Base-by-base conservation (phyloP, 2,329 filamentous ascomycete genomes). In the Exophiala dermatitidis region DNA sequence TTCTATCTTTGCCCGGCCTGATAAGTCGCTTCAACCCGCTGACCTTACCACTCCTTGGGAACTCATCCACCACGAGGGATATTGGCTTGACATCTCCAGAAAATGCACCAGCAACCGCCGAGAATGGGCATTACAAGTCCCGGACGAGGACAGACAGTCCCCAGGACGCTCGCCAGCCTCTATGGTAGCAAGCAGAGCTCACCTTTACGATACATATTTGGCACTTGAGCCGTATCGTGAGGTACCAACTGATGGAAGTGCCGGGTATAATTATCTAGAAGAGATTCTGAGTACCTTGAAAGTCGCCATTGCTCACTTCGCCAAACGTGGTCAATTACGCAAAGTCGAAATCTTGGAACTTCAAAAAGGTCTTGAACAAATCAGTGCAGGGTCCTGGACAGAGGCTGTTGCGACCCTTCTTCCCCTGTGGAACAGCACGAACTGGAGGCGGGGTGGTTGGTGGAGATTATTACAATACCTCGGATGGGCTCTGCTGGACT, bases 391-490 rank as follows among this genome's bases (percentile, higher is more conserved):
- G 12, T 71, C 71, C 30, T 81, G 77, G 67, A 63, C 68, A 3
- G 72, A 79, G 43, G 81, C 78, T 4, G 68, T 78, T 49, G 65
- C 72, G 28, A 67, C 78, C 2, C 68, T 84, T 19, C 68, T 69
- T 34, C 72, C 77, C 3, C 63, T 82, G 1, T 84, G 81, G 81
- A 64, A 75, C 38, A 71, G 65, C 6, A 74, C 78, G 64, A 72
- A 69, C n/a, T 84, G 81, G 81, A 76, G 82, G 43, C 67, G 67
- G 41, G 75, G 81, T 62, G 73, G 76, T n/a, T 84, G 81, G 81
- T 80, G 77, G 73, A 64, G 68, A 40, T 69, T 82, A 3, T 77
- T 81, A 57, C 72, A 71, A 49, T 74, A 76, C 38, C 74, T 82
- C 38, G 69, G 78, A 42, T 77, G 74, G 70, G 69, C 73, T 5